Percentiles rank a stretch among this genome's conserved stretches.
Evolutionary conservation across 805 yeast species (phyloP).

Genomic region (Dipodascus geniculatus): DNA sequence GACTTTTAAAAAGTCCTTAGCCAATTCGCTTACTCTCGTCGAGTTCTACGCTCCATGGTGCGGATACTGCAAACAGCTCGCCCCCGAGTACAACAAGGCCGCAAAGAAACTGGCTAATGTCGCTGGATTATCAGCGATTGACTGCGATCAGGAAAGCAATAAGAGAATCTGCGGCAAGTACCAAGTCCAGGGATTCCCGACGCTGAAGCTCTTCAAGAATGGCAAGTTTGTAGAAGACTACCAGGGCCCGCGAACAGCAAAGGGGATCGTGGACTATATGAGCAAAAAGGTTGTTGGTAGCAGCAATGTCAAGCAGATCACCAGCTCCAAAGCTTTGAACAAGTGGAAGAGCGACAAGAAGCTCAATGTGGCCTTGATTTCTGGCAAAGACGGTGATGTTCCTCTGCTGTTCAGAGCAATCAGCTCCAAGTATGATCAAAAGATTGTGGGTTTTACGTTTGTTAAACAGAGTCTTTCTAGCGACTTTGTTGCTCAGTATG

Average conservation of each 20-base stretch:
- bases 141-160: slow-evolving; percentile 67
- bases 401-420: background rate
- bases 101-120: slow-evolving; percentile 41
- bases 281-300: slow-evolving; percentile 4
- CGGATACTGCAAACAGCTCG: slow-evolving; percentile 75
- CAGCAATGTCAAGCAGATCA: background rate
- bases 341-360: background rate
- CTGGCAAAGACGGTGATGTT: background rate
- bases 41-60: slow-evolving; percentile 98
- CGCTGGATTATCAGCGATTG: slow-evolving; percentile 58
- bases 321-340: background rate
- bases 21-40: slow-evolving; percentile 31
- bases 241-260: slow-evolving; percentile 75
- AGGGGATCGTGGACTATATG: slow-evolving; percentile 69
- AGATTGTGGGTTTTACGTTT: background rate
- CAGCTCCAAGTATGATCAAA: background rate
- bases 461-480: background rate
- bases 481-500: background rate
- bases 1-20: background rate
- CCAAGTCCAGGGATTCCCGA: slow-evolving; percentile 71
- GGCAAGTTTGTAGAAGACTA: slow-evolving; percentile 40
- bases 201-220: slow-evolving; percentile 49
- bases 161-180: slow-evolving; percentile 56
- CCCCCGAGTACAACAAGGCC: slow-evolving; percentile 50
- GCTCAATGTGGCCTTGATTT: background rate